phyloP scores from a whole-genome alignment of 345 rosid genomes.

The Euphorbia lathyris region DNA sequence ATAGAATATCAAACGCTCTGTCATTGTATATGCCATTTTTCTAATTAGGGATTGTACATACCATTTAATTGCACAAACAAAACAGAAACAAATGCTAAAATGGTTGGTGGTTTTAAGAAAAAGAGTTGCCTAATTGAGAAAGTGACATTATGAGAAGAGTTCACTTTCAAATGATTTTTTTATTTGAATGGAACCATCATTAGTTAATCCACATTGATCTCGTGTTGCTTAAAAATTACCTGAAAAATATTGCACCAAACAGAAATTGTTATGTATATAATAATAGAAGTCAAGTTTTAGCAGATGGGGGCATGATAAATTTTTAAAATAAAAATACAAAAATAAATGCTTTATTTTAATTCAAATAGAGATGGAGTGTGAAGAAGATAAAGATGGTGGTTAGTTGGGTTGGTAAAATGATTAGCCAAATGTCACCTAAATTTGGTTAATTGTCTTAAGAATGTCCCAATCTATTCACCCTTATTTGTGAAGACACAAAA shows the following conservation, averaged over 20 bases:
- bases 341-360: no score
- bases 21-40: no score
- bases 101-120: no score
- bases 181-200: no score
- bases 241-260: neutral
- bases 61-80: neutral
- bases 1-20: no score
- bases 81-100: no score
- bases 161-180: neutral
- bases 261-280: neutral
- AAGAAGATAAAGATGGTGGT: conserved; percentile 14
- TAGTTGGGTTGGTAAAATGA: neutral
- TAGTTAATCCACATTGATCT: neutral
- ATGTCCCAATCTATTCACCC: neutral
- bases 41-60: no score
- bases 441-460: conserved; percentile 4
- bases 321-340: no score
- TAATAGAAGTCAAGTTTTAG: neutral
- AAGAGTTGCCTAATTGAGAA: neutral
- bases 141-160: neutral
- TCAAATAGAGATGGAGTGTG: conserved; percentile 3
- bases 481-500: no score
- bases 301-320: neutral
- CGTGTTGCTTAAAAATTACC: neutral
- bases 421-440: conserved; percentile 6